Conservation (phyloP, 2,329 filamentous ascomycete species). For the Drechmeria coniospora region DNA sequence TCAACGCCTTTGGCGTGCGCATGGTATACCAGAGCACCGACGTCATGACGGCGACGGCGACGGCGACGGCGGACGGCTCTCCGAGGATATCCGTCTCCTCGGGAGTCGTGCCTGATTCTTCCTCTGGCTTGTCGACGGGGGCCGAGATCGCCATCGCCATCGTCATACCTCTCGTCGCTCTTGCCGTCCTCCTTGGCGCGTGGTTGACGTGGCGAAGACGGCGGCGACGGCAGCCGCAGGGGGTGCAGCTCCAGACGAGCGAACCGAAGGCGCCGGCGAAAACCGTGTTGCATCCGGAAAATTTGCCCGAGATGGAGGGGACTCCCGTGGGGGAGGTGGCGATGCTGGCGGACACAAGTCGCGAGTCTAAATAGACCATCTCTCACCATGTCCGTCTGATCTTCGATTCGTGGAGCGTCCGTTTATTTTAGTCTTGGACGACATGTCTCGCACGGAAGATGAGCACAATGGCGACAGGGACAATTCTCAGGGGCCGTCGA, state of each 20-base stretch:
- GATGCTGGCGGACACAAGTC: no score
- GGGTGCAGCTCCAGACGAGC: neutral
- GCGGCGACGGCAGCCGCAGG: neutral
- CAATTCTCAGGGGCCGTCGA: no score
- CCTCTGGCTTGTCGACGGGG: conserved; percentile 8
- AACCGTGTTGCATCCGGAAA: no score
- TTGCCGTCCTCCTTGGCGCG: conserved; percentile 10
- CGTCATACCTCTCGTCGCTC: conserved; percentile 12
- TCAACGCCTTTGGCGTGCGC: conserved; percentile 19
- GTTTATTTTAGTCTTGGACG: no score
- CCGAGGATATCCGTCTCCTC: neutral
- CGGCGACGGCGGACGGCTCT: conserved; percentile 2
- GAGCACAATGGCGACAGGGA: no score
- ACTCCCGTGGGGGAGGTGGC: no score
- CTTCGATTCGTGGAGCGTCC: no score
- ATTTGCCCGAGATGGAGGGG: no score
- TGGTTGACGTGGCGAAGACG: conserved; percentile 15
- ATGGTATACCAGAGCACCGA: conserved; percentile 20
- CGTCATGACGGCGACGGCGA: conserved; percentile 5
- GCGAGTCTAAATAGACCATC: no score
- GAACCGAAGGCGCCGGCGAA: neutral
- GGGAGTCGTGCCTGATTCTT: neutral
- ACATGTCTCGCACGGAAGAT: no score
- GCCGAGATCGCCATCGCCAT: conserved; percentile 15
- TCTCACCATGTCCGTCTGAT: no score